Base-by-base conservation (phyloP, 2,329 filamentous ascomycete species). In the Cladosporium oxysporum region DNA sequence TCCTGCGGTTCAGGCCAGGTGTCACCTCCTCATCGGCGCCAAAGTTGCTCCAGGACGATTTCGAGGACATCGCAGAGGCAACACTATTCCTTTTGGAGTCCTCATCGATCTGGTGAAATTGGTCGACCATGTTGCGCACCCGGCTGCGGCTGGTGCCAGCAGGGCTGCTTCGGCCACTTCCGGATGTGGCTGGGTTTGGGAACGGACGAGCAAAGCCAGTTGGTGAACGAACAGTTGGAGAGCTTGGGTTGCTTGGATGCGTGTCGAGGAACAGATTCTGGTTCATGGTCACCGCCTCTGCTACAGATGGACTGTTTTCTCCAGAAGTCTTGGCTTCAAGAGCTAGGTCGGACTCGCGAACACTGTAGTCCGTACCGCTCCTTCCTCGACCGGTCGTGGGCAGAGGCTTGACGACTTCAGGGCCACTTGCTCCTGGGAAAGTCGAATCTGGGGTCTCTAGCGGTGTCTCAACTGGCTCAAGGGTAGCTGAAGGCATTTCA, bases 101-200 rank as follows among this genome's bases (percentile, higher is more conserved):
- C 7, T 79, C 77, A 14, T 74, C 72, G 53, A 82, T 77, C 26
- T 83, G 79, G 52, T 81, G 78, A 68, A 83, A 83, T 66, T 79
- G 84, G 26, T 79, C 82, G 41, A 83, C 83, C 52, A 86, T 76
- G 68, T 84, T 82, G 62, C 82, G 78, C 4, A 85, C 84, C 53
- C 82, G 78, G 47, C 80, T 78, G 71, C 83, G 84, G 44, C 78
- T 78, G 10, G 82, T 81, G 14, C 41, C 44, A 26, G 50, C 62
- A 52, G 59, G 72, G 49, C 71, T 73, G 58, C 72, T 67, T 21
- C 71, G 61, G 57, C 71, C 66, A 49, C 64, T 71, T 18, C 68
- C 67, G 23, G 68, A 70, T 28, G 67, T 66, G 16, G 59, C 66
- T 55, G 66, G 53, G 0, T 67, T 65, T 28, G 60, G 53, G 12